A percentile compares a stretch with the other conserved stretches of the same genome.
These are phyloP conservation scores for Penicillium griseofulvum DNA, from an alignment of 2,329 filamentous ascomycete genomes.

Conservation along the genomic window DNA sequence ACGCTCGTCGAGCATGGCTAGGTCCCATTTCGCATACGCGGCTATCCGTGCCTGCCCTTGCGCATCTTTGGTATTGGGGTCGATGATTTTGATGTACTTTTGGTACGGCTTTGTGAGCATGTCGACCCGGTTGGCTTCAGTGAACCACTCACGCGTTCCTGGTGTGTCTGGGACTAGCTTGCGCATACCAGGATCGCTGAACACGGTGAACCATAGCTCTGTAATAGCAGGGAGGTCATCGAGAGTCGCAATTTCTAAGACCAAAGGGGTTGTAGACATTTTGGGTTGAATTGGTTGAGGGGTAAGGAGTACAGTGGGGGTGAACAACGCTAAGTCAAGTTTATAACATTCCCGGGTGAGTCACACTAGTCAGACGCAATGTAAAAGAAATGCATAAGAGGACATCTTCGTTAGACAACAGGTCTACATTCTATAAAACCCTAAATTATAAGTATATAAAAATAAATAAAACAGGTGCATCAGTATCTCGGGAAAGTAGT, in stretches of 20 bases:
- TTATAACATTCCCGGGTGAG: background rate
- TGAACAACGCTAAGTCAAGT: background rate
- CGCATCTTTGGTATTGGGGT: slow-evolving; percentile 10
- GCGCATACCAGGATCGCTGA: slow-evolving; percentile 20
- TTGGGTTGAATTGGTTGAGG: background rate
- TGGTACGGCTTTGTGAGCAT: slow-evolving; percentile 24
- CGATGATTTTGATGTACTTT: slow-evolving; percentile 29
- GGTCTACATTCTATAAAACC: background rate
- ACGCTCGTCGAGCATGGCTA: slow-evolving; percentile 23
- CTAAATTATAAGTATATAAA: background rate
- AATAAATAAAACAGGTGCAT: background rate
- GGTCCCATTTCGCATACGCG: slow-evolving; percentile 34
- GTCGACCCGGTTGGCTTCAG: slow-evolving; percentile 20
- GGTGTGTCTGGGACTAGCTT: slow-evolving; percentile 29
- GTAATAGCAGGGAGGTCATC: slow-evolving; percentile 26
- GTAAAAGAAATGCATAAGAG: background rate
- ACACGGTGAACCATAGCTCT: slow-evolving; percentile 27
- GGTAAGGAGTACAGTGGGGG: background rate
- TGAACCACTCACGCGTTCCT: slow-evolving; percentile 27
- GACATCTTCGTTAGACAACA: too few relatives aligned
- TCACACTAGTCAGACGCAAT: background rate
- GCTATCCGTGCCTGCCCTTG: slow-evolving; percentile 17
- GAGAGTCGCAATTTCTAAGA: slow-evolving; percentile 16
- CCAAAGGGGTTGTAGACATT: background rate
- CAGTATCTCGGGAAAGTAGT: slow-evolving; percentile 20